These are phyloP conservation scores for Venturia nashicola DNA, from an alignment of 2,329 filamentous ascomycete species.

Conservation along the genomic window DNA sequence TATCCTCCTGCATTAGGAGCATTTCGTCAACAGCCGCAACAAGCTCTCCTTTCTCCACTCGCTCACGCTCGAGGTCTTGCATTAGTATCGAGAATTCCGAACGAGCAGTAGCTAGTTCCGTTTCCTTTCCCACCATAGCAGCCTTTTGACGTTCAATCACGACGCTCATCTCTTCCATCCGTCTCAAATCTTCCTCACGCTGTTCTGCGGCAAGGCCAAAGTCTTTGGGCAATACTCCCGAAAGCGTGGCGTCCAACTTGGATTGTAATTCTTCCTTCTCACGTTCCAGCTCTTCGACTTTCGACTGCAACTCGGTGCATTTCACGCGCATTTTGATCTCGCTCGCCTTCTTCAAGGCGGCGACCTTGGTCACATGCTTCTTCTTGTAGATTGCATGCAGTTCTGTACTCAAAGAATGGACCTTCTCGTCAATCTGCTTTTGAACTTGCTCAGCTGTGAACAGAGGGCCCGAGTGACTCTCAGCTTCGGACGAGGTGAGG, in stretches of 20 bases:
- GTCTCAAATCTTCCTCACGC: conserved; percentile 30
- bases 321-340: conserved; percentile 85
- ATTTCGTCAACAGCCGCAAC: conserved; percentile 75
- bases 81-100: conserved; percentile 56
- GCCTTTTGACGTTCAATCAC: conserved; percentile 60
- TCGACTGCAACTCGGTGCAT: conserved; percentile 62
- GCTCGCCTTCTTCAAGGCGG: conserved; percentile 70
- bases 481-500: background rate
- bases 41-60: conserved; percentile 73
- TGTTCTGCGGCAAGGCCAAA: conserved; percentile 7
- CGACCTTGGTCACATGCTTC: conserved; percentile 94
- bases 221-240: conserved; percentile 32
- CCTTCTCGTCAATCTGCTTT: conserved; percentile 76
- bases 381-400: conserved; percentile 88
- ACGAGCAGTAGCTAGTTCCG: conserved; percentile 58
- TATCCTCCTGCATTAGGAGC: conserved; percentile 51
- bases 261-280: conserved; percentile 65
- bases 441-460: conserved; percentile 32
- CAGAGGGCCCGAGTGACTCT: conserved; percentile 26
- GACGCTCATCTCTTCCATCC: conserved; percentile 50
- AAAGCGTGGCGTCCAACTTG: conserved; percentile 54
- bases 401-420: conserved; percentile 62
- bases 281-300: conserved; percentile 54
- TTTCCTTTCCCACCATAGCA: conserved; percentile 61
- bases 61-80: conserved; percentile 56